Conservation (phyloP, 495 filamentous ascomycete genomes). For the Jackrogersella minutella region DNA sequence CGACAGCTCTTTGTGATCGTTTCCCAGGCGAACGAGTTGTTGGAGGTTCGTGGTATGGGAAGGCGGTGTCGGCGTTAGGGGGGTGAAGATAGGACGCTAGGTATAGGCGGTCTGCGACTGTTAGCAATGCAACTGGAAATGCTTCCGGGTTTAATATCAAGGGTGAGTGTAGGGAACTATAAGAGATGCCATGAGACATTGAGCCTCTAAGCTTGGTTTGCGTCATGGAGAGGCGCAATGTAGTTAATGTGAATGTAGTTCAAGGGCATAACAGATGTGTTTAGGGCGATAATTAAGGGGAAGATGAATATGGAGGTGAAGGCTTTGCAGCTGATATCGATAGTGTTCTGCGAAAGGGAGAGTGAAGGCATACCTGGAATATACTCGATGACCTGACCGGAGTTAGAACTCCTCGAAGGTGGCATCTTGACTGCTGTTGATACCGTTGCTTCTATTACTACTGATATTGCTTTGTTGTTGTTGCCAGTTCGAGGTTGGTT, state of each 20-base stretch:
- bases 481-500: conserved; percentile 11
- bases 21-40: conserved; percentile 70
- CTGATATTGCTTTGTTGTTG: background rate
- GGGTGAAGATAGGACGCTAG: conserved; percentile 88
- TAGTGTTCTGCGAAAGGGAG: background rate
- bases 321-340: conserved; percentile 7
- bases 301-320: conserved; percentile 26
- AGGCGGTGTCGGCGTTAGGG: conserved; percentile 80
- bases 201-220: conserved; percentile 19
- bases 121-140: conserved; percentile 46
- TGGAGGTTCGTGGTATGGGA: conserved; percentile 75
- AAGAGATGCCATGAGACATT: conserved; percentile 29
- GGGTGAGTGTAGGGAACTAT: conserved; percentile 38
- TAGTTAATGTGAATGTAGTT: background rate
- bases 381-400: conserved; percentile 66
- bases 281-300: conserved; percentile 24
- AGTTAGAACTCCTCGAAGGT: conserved; percentile 52
- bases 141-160: conserved; percentile 20
- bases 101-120: conserved; percentile 84
- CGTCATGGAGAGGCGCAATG: conserved; percentile 16
- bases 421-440: conserved; percentile 47
- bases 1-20: conserved; percentile 71
- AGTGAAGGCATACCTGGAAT: conserved; percentile 59
- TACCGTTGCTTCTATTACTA: conserved; percentile 15
- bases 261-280: conserved; percentile 40